Evolutionary conservation across 75 land plant species (phyloP).

Genomic region (Selaginella tamariscina): DNA sequence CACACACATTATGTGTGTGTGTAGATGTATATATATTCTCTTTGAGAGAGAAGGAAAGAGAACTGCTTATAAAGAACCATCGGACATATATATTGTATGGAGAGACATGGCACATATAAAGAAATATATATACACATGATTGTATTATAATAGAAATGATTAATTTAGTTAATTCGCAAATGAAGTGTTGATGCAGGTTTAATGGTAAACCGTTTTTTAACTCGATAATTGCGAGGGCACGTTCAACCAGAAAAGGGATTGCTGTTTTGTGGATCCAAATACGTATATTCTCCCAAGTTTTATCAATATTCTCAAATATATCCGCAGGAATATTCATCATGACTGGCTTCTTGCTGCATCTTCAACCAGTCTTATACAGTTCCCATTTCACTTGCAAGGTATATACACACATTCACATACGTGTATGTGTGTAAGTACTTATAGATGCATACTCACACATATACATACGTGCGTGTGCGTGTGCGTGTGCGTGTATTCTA

Average conservation of each 20-base stretch:
- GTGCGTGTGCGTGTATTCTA: background rate
- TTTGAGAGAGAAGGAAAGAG: too few relatives aligned
- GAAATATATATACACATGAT: too few relatives aligned
- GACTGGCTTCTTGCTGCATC: conserved; percentile 64
- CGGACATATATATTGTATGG: too few relatives aligned
- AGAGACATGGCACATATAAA: too few relatives aligned
- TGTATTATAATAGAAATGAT: too few relatives aligned
- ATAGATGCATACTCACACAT: too few relatives aligned
- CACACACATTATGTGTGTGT: too few relatives aligned
- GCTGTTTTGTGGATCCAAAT: conserved; percentile 57
- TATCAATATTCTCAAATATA: conserved; percentile 31
- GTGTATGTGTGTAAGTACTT: conserved; percentile 3
- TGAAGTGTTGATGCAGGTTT: conserved; percentile 34
- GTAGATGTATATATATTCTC: too few relatives aligned
- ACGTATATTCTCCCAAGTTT: conserved; percentile 51
- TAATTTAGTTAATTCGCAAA: background rate
- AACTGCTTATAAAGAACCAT: too few relatives aligned
- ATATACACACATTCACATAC: conserved; percentile 5
- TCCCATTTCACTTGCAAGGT: background rate
- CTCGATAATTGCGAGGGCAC: conserved; percentile 65
- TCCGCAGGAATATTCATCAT: conserved; percentile 24
- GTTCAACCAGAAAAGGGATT: conserved; percentile 43
- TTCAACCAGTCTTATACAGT: conserved; percentile 24
- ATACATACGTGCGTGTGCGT: background rate
- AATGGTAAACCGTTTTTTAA: conserved; percentile 68